Evolutionary conservation across 768 basidiomycete species (phyloP), one percentile per base, ranked within the genome.

Genomic region (Boletus subcaerulescens): DNA sequence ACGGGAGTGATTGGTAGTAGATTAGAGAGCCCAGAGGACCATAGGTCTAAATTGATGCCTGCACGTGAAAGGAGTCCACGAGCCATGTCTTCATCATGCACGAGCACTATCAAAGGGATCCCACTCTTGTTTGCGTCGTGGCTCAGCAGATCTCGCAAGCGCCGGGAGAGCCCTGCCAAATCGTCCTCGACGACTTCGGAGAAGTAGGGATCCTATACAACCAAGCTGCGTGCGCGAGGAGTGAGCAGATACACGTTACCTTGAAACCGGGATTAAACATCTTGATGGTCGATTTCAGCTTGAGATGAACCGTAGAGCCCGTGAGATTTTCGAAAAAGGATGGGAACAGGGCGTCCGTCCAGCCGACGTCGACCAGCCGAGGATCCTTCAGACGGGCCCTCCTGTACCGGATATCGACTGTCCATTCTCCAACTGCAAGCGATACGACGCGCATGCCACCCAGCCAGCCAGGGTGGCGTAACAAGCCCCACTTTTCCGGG

Each of bases 21-120:
- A 3, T 49, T 40, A 1, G 55, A 53, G 36, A 83, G 65, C 3
- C 78, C 78, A 11, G 65, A 67, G 1, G 70, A 63, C 76, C 78
- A 85, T 1, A 45, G 42, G n/a, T 66, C 66, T 9, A 68, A 68
- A 36, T 81, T 71, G 17, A 83, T 64, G 13, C 76, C 77, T 13
- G 77, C 68, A 31, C 72, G 74, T 17, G 59, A 58, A 8, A 85
- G 68, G 11, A 76, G 66, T n/a, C 69, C 70, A 7, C 67, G 60
- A 0, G 78, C 72, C 57, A 74, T 64, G 39, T 72, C 63, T 53
- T 76, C 71, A 26, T 78, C 70, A 41, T 78, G 72, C 4, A 83
- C 78, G 8, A 85, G 72, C 6, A 85, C 63, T 24, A 84, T 59
- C 47, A 76, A 62, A 0, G 81, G 80, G 3, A 56, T 39, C 22